Conservation (phyloP, 2,329 filamentous ascomycete genomes). For the Cladophialophora immunda region DNA sequence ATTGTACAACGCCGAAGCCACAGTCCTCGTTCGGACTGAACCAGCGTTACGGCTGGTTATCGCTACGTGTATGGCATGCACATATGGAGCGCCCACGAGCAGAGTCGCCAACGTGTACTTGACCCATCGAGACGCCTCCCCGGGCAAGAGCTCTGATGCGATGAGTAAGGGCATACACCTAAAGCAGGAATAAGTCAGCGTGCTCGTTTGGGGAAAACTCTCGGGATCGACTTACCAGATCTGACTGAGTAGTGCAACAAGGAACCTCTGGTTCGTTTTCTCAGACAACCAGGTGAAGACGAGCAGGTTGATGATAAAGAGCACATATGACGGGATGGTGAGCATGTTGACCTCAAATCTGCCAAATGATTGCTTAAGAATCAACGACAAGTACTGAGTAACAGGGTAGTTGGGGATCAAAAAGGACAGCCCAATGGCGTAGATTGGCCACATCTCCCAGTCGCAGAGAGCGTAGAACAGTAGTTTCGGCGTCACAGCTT, state of each 20-base stretch:
- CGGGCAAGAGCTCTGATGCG: slow-evolving; percentile 58
- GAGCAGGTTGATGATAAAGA: slow-evolving; percentile 57
- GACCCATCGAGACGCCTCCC: slow-evolving; percentile 57
- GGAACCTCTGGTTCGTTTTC: slow-evolving; percentile 59
- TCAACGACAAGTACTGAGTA: slow-evolving; percentile 66
- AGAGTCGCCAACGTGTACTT: slow-evolving; percentile 62
- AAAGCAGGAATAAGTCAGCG: not conserved
- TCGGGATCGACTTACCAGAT: slow-evolving; percentile 52
- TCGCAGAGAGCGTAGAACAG: slow-evolving; percentile 61
- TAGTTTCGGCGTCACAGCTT: slow-evolving; percentile 54
- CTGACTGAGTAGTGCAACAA: slow-evolving; percentile 54
- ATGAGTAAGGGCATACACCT: slow-evolving; percentile 59
- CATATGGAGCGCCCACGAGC: slow-evolving; percentile 63
- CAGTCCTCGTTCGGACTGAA: slow-evolving; percentile 49
- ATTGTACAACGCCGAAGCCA: slow-evolving; percentile 51
- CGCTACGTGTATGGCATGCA: slow-evolving; percentile 62
- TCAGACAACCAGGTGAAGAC: slow-evolving; percentile 62
- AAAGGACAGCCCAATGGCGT: slow-evolving; percentile 55
- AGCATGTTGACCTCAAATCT: slow-evolving; percentile 71
- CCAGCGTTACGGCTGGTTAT: slow-evolving; percentile 52
- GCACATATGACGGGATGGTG: slow-evolving; percentile 59
- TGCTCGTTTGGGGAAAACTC: not conserved
- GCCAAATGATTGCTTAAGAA: slow-evolving; percentile 63
- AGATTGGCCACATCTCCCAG: slow-evolving; percentile 65
- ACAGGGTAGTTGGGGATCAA: slow-evolving; percentile 41